These are phyloP conservation scores for Salpingoeca rosetta DNA, from an alignment of 78 protist genomes.

Conservation along the genomic window DNA sequence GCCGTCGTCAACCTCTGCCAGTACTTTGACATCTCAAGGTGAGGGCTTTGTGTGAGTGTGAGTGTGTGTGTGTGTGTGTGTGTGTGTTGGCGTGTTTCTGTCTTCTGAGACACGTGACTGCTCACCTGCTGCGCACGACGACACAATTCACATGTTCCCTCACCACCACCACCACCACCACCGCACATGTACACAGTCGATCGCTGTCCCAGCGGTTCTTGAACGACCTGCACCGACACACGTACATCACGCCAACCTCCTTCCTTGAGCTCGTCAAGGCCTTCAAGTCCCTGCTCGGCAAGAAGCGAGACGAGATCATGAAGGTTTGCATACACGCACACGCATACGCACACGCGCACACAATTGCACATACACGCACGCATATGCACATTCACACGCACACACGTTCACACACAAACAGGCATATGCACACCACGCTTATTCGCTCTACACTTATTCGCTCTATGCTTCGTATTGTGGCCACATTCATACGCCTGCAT, in stretches of 20 bases:
- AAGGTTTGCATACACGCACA: not conserved
- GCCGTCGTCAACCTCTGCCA: conserved; percentile 19
- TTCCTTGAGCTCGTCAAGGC: conserved; percentile 57
- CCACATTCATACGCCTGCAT: too few relatives aligned
- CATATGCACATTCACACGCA: not conserved
- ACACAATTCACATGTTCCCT: too few relatives aligned
- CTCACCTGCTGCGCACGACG: too few relatives aligned
- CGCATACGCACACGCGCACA: conserved; percentile 1
- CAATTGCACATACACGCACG: not conserved
- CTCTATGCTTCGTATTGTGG: too few relatives aligned
- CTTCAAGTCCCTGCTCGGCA: conserved; percentile 23
- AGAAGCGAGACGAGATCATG: conserved; percentile 14
- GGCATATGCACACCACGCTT: conserved; percentile 3
- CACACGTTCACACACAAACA: too few relatives aligned
- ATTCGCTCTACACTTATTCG: too few relatives aligned
- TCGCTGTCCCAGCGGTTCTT: conserved; percentile 2
- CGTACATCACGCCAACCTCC: conserved; percentile 68
- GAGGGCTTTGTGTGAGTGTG: too few relatives aligned
- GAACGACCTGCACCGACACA: conserved; percentile 32
- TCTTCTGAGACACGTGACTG: too few relatives aligned
- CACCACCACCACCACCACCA: too few relatives aligned
- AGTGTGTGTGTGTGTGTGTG: too few relatives aligned
- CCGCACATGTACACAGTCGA: too few relatives aligned
- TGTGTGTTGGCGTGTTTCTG: too few relatives aligned
- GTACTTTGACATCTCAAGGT: not conserved